Percentiles rank a stretch among this genome's conserved stretches.
phyloP scores from a whole-genome alignment of 2,329 filamentous ascomycete species.

The Fusarium tricinctum region DNA sequence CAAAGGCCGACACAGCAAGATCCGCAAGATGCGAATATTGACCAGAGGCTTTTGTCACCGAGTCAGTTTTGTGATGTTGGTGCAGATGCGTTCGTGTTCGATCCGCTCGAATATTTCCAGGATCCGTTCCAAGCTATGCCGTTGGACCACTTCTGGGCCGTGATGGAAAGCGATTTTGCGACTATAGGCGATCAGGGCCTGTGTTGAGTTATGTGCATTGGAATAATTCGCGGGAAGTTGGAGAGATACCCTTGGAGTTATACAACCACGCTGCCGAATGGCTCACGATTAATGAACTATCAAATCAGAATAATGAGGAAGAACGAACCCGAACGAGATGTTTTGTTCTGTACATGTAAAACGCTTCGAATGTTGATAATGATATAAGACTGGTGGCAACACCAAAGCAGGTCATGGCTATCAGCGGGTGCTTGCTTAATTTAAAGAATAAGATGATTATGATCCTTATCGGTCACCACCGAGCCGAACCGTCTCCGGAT shows the following conservation, averaged over 20 bases:
- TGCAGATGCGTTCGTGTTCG: slow-evolving; percentile 24
- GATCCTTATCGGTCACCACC: slow-evolving; percentile 13
- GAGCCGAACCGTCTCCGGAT: slow-evolving; percentile 19
- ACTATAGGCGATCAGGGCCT: slow-evolving; percentile 27
- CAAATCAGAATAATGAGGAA: neutral
- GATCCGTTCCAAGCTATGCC: slow-evolving; percentile 47
- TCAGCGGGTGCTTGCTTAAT: neutral
- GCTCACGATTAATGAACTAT: neutral
- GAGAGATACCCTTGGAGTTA: slow-evolving; percentile 9
- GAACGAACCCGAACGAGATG: neutral
- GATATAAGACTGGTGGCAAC: neutral
- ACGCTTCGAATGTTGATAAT: too few relatives aligned
- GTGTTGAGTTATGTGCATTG: neutral
- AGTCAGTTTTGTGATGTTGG: slow-evolving; percentile 3
- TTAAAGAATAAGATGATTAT: neutral
- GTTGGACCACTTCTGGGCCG: slow-evolving; percentile 46
- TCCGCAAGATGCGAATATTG: neutral
- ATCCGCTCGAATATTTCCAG: slow-evolving; percentile 38
- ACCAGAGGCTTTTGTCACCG: slow-evolving; percentile 20
- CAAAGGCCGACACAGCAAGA: slow-evolving; percentile 18
- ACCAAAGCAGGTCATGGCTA: fast-evolving
- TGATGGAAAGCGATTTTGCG: slow-evolving; percentile 43
- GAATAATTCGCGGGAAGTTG: too few relatives aligned
- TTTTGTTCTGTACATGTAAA: too few relatives aligned
- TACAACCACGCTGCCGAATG: too few relatives aligned